These are phyloP conservation scores for Aspergillus eucalypticola DNA, from an alignment of 2,329 filamentous ascomycete species.

Conservation along the genomic window DNA sequence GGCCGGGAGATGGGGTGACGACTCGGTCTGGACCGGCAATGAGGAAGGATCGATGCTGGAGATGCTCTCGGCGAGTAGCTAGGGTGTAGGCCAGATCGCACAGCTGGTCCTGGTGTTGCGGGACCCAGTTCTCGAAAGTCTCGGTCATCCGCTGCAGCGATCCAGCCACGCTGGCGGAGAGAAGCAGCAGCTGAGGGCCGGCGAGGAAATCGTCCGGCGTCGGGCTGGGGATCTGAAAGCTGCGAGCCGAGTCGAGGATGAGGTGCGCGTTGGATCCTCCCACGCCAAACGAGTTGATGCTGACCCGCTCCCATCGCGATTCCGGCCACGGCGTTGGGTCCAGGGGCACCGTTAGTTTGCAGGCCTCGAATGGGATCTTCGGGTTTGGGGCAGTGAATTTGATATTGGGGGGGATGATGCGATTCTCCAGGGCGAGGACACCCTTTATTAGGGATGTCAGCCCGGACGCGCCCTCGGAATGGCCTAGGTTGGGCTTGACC, in stretches of 20 bases:
- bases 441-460: constrained; percentile 13
- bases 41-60: constrained; percentile 21
- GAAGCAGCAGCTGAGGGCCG: constrained; percentile 19
- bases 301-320: constrained; percentile 16
- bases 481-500: constrained; percentile 19
- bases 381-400: constrained; percentile 26
- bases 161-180: constrained; percentile 24
- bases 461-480: constrained; percentile 15
- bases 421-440: constrained; percentile 14
- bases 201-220: not conserved
- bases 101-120: constrained; percentile 16
- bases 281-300: constrained; percentile 31
- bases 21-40: not conserved
- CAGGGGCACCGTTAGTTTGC: constrained; percentile 8
- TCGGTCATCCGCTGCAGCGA: constrained; percentile 26
- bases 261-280: constrained; percentile 8
- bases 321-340: constrained; percentile 21
- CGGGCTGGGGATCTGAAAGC: not conserved
- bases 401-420: constrained; percentile 17
- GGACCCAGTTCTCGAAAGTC: constrained; percentile 22
- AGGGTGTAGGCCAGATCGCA: constrained; percentile 28
- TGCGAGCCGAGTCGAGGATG: constrained; percentile 5
- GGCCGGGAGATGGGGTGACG: not conserved
- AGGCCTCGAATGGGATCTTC: constrained; percentile 7
- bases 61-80: constrained; percentile 18